A percentile compares a stretch with the other conserved stretches of the same genome.
phyloP scores from a whole-genome alignment of 2,329 filamentous ascomycete species.

The Paraconiothyrium brasiliense region DNA sequence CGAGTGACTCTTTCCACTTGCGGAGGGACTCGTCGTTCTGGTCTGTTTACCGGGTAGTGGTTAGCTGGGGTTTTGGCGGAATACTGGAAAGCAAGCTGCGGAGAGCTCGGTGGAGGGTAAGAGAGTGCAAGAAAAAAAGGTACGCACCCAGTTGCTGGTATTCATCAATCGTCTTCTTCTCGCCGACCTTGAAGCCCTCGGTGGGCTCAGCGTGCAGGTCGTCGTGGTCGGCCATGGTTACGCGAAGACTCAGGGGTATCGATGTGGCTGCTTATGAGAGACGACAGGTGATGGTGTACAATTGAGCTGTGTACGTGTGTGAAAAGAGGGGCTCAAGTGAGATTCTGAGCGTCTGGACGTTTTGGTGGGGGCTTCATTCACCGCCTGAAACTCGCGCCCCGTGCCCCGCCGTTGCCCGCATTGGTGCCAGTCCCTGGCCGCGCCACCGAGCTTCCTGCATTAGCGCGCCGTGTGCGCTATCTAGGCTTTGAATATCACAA shows the following conservation, averaged over 20 bases:
- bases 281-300: constrained; percentile 6
- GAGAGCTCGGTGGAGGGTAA: not conserved
- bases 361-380: constrained; percentile 22
- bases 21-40: constrained; percentile 90
- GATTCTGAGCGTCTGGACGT: constrained; percentile 11
- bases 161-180: constrained; percentile 97
- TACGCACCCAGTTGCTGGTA: constrained; percentile 90
- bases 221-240: constrained; percentile 60
- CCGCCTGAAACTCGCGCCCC: constrained; percentile 16
- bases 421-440: constrained; percentile 4
- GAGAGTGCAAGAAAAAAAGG: constrained; percentile 2
- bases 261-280: constrained; percentile 20
- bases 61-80: constrained; percentile 16
- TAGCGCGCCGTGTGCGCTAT: constrained; percentile 2
- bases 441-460: constrained; percentile 8
- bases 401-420: constrained; percentile 12
- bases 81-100: constrained; percentile 10
- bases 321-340: constrained; percentile 17
- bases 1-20: constrained; percentile 97
- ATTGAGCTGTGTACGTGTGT: constrained; percentile 14
- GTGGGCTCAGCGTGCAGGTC: constrained; percentile 88
- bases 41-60: constrained; percentile 54
- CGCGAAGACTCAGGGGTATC: constrained; percentile 8
- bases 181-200: constrained; percentile 96
- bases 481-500: not conserved